Conservation (phyloP, 768 basidiomycete genomes). For the Agrocybe praecox region DNA sequence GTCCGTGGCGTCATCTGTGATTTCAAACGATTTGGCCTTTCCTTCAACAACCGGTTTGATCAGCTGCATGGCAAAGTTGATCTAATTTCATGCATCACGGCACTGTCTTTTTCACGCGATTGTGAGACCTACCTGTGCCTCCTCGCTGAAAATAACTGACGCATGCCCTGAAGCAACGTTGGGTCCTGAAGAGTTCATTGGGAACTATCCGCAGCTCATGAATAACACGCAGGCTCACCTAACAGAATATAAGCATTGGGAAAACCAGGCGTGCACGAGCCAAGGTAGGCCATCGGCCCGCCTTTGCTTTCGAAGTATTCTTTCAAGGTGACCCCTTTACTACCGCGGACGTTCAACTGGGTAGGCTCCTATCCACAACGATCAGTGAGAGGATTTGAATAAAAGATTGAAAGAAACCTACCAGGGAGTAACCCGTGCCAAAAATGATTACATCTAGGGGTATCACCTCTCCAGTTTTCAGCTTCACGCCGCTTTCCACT, state of each 20-base stretch:
- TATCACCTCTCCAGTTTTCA: conserved; percentile 50
- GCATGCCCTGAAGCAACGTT: conserved; percentile 62
- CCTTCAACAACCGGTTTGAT: conserved; percentile 54
- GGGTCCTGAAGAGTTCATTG: conserved; percentile 38
- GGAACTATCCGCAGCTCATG: conserved; percentile 7
- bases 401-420: conserved; percentile 24
- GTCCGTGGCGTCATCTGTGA: conserved; percentile 46
- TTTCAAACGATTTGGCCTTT: conserved; percentile 49
- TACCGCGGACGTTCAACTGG: conserved; percentile 42
- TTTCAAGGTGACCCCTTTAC: conserved; percentile 38
- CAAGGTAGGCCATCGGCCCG: conserved; percentile 55
- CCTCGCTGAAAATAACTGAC: conserved; percentile 57
- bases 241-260: conserved; percentile 53
- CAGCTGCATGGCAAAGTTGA: conserved; percentile 49
- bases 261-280: conserved; percentile 55
- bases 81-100: conserved; percentile 32
- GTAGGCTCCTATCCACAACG: conserved; percentile 32
- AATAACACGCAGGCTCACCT: conserved; percentile 33
- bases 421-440: conserved; percentile 55
- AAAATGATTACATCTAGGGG: conserved; percentile 61
- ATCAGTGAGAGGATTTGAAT: conserved; percentile 1
- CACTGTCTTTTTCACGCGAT: conserved; percentile 14
- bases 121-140: conserved; percentile 46
- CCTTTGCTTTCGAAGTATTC: conserved; percentile 51
- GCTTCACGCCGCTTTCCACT: conserved; percentile 50